phyloP scores from a whole-genome alignment of 2,329 filamentous ascomycete genomes.

The Aspergillus neoniger region DNA sequence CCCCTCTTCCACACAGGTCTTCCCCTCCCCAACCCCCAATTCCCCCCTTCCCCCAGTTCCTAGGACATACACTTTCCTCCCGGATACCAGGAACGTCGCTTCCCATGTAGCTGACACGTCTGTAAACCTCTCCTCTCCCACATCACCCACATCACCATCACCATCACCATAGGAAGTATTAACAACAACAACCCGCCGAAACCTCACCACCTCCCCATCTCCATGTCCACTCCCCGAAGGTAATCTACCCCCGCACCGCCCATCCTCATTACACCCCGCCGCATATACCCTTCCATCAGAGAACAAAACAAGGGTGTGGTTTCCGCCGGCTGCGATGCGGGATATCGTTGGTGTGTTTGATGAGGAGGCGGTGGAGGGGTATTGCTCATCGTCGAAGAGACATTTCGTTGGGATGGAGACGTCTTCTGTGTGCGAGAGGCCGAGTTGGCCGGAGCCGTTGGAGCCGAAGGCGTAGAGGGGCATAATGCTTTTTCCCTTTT shows the following conservation, averaged over 20 bases:
- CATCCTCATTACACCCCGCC: slow-evolving; percentile 61
- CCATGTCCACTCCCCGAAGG: neutral
- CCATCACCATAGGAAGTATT: neutral
- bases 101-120: slow-evolving; percentile 75
- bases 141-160: neutral
- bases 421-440: slow-evolving; percentile 70
- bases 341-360: slow-evolving; percentile 9
- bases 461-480: slow-evolving; percentile 70
- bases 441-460: slow-evolving; percentile 75
- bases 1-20: slow-evolving; percentile 19
- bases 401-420: slow-evolving; percentile 66
- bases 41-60: slow-evolving; percentile 72
- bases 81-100: slow-evolving; percentile 63
- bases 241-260: slow-evolving; percentile 42
- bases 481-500: slow-evolving; percentile 23
- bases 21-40: slow-evolving; percentile 60
- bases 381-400: slow-evolving; percentile 51
- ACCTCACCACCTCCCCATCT: slow-evolving; percentile 19
- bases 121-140: slow-evolving; percentile 38
- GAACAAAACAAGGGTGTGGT: slow-evolving; percentile 79
- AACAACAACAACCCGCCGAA: slow-evolving; percentile 34
- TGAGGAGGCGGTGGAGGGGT: slow-evolving; percentile 25
- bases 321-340: slow-evolving; percentile 68
- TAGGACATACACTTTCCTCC: slow-evolving; percentile 59
- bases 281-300: slow-evolving; percentile 62